Percentiles rank a stretch among this genome's conserved stretches.
phyloP scores from a whole-genome alignment of 2,329 filamentous ascomycete genomes.

The Sporothrix dimorphospora region DNA sequence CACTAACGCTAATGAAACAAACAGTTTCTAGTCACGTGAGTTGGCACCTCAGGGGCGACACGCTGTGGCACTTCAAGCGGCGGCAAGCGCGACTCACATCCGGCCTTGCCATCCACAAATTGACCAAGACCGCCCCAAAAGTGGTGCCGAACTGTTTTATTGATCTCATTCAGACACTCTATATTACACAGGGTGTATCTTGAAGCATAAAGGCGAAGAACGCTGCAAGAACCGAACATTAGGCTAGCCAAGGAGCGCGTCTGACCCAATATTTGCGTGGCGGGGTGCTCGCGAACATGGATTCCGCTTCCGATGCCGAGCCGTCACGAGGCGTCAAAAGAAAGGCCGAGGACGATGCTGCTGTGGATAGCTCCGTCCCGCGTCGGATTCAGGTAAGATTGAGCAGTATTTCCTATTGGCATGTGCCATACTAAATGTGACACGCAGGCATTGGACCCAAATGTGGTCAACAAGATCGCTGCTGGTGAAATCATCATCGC shows the following conservation, averaged over 20 bases:
- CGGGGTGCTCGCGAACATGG: constrained; percentile 27
- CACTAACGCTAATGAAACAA: not conserved
- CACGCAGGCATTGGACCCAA: constrained; percentile 75
- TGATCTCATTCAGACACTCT: too few species aligned
- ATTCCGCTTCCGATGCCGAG: not conserved
- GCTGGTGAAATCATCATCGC: constrained; percentile 98
- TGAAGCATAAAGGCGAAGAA: not conserved
- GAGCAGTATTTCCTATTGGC: not conserved
- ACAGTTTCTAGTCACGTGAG: constrained; percentile 35
- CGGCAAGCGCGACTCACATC: constrained; percentile 1
- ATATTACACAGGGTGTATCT: not conserved
- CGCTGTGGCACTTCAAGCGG: not conserved
- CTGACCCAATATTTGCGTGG: not conserved
- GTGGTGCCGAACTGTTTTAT: not conserved
- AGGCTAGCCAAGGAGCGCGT: not conserved
- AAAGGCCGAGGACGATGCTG: constrained; percentile 24
- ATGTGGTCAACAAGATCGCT: constrained; percentile 98
- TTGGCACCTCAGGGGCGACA: not conserved
- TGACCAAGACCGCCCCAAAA: not conserved
- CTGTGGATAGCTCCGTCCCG: not conserved
- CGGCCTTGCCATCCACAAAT: not conserved
- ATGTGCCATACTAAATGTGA: constrained; percentile 9
- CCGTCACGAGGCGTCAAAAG: constrained; percentile 29
- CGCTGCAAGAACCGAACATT: too few species aligned
- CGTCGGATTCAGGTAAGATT: constrained; percentile 53